A percentile compares a stretch with the other conserved stretches of the same genome.
phyloP scores from a whole-genome alignment of 352 stramenopile species.

The Globisporangium nodosum region DNA sequence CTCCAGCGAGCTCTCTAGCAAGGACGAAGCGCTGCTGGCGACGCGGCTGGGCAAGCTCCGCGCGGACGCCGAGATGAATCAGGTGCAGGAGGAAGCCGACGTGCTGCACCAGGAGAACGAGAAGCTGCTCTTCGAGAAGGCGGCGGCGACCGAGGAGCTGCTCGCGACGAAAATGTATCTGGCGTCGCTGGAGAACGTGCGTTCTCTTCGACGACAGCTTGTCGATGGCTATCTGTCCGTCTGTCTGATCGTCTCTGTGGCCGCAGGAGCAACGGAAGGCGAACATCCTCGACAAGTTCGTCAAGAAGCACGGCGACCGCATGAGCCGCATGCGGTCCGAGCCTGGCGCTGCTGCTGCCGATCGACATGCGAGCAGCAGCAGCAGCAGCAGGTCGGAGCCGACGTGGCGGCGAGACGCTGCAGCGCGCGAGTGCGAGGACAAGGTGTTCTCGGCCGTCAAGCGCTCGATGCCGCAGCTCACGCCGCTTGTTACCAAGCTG shows the following conservation, averaged over 20 bases:
- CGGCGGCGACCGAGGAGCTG: slow-evolving; percentile 50
- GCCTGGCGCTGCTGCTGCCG: slow-evolving; percentile 8
- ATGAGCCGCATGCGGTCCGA: slow-evolving; percentile 39
- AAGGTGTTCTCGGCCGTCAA: slow-evolving; percentile 56
- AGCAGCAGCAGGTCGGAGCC: background rate
- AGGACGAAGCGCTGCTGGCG: slow-evolving; percentile 47
- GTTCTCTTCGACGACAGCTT: background rate
- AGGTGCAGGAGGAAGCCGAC: slow-evolving; percentile 49
- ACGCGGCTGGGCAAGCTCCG: slow-evolving; percentile 45
- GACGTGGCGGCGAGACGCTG: slow-evolving; percentile 35
- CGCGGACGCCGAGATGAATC: slow-evolving; percentile 46
- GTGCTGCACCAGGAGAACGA: slow-evolving; percentile 59
- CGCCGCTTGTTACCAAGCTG: slow-evolving; percentile 66
- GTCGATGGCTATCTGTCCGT: background rate
- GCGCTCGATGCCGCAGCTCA: slow-evolving; percentile 51
- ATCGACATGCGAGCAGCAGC: background rate
- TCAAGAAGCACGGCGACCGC: slow-evolving; percentile 72
- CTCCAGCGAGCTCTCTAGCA: slow-evolving; percentile 41
- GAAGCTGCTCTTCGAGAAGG: slow-evolving; percentile 59
- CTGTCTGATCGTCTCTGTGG: background rate
- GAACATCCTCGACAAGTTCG: slow-evolving; percentile 69
- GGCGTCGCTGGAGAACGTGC: slow-evolving; percentile 53
- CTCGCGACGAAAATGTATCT: slow-evolving; percentile 66
- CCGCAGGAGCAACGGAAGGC: slow-evolving; percentile 62
- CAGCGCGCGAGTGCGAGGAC: slow-evolving; percentile 42